These are phyloP conservation scores for Hypoxylon sp. DNA, from an alignment of 2,329 filamentous ascomycete species.

Conservation along the genomic window DNA sequence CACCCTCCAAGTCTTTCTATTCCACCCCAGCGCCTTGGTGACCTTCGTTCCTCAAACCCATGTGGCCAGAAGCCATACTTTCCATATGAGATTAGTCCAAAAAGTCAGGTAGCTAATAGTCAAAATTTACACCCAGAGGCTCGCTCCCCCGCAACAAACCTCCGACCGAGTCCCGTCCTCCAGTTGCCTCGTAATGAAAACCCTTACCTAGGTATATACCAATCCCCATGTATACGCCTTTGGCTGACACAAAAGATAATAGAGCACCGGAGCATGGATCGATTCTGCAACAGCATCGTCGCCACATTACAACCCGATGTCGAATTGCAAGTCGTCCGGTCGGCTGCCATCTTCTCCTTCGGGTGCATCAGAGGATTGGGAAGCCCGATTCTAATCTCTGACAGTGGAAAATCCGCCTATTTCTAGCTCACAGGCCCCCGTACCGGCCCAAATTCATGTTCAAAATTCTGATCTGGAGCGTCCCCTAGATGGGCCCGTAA, in stretches of 20 bases:
- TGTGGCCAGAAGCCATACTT: conserved; percentile 6
- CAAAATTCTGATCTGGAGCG: neutral
- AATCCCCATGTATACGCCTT: conserved; percentile 30
- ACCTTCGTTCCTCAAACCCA: conserved; percentile 10
- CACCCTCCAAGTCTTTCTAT: conserved; percentile 31
- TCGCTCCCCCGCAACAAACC: too few relatives aligned
- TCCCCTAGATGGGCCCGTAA: neutral
- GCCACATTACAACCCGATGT: neutral
- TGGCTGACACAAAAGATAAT: conserved; percentile 1
- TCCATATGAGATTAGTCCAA: conserved; percentile 17
- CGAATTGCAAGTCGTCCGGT: neutral
- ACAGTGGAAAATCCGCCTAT: conserved; percentile 2
- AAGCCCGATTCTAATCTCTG: conserved; percentile 24
- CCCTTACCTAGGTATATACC: conserved; percentile 7
- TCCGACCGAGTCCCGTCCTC: neutral
- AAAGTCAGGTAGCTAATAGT: neutral
- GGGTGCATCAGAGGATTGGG: conserved; percentile 1
- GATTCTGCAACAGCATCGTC: neutral
- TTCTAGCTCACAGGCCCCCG: neutral
- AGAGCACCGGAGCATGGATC: neutral
- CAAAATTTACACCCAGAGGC: neutral
- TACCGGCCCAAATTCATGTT: neutral
- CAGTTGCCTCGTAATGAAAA: conserved; percentile 4
- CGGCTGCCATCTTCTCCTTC: neutral
- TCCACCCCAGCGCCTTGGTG: conserved; percentile 31